A percentile compares a stretch with the other conserved stretches of the same genome.
Conservation (phyloP, 2,329 filamentous ascomycete genomes). For the Colletotrichum sp. region DNA sequence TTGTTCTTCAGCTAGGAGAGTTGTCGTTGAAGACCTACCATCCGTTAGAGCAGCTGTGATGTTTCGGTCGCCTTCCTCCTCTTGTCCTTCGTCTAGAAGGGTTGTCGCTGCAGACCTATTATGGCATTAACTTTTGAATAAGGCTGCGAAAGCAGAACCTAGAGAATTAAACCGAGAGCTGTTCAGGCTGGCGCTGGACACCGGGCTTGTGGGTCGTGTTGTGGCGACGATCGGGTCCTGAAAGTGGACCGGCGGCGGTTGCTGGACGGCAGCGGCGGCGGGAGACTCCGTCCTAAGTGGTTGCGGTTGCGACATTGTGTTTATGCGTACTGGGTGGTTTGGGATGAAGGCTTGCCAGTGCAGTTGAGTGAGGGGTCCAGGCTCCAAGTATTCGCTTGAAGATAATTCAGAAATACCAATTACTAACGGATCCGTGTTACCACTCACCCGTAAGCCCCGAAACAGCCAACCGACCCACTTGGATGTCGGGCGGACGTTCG, state of each 20-base stretch:
- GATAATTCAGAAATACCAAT: not conserved
- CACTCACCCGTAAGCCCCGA: too few species aligned
- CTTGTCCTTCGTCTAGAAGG: not conserved
- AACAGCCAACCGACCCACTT: too few species aligned
- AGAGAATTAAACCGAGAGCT: too few species aligned
- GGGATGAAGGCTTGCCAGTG: not conserved
- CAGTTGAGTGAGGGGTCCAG: not conserved
- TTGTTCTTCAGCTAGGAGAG: too few species aligned
- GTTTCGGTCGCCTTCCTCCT: not conserved
- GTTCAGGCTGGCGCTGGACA: not conserved
- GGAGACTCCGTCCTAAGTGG: not conserved
- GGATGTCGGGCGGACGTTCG: too few species aligned
- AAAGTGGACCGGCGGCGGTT: not conserved
- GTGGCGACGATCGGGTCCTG: not conserved
- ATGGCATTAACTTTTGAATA: not conserved
- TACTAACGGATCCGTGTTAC: too few species aligned
- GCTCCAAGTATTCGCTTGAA: not conserved
- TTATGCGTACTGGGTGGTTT: not conserved
- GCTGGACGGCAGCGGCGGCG: not conserved
- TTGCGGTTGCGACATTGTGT: not conserved
- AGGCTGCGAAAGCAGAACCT: too few species aligned
- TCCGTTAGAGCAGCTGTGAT: too few species aligned
- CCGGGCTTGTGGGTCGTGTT: not conserved
- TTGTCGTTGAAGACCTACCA: too few species aligned
- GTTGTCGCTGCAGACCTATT: not conserved